A percentile compares a stretch with the other conserved stretches of the same genome.
Evolutionary conservation across 1,284 basidiomycete species (phyloP).

Genomic region (Microbotryum lychnidis-dioicae): DNA sequence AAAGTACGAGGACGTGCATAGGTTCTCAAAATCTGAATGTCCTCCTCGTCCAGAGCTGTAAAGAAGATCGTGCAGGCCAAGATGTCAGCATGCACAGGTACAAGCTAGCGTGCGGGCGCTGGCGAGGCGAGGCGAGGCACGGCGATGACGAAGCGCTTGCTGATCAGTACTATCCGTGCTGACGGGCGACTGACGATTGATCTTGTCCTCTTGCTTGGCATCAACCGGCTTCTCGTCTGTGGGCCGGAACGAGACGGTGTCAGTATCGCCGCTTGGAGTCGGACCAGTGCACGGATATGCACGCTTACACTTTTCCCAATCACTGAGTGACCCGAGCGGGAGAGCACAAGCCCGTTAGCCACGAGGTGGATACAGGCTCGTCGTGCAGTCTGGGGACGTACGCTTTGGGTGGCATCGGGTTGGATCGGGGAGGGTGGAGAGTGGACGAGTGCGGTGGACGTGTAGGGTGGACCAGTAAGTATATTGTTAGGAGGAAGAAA

Average conservation of each 20-base stretch:
- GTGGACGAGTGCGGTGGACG: too few species aligned
- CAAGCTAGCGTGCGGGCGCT: too few species aligned
- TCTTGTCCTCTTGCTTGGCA: constrained; percentile 83
- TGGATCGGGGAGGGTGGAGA: background rate
- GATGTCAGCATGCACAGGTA: too few species aligned
- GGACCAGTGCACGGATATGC: background rate
- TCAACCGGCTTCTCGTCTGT: constrained; percentile 61
- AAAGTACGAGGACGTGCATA: constrained; percentile 55
- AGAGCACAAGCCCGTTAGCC: background rate
- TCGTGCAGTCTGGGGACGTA: constrained; percentile 36
- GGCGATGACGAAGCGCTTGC: background rate
- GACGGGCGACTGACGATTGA: constrained; percentile 56
- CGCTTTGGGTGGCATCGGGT: constrained; percentile 69
- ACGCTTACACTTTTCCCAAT: constrained; percentile 90
- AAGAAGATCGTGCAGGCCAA: background rate
- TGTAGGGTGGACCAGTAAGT: too few species aligned
- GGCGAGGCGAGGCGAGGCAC: background rate
- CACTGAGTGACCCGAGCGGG: constrained; percentile 47
- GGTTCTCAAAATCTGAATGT: constrained; percentile 98
- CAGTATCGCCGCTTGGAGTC: background rate
- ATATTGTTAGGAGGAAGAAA: too few species aligned
- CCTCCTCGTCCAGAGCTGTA: constrained; percentile 87
- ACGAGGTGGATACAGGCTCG: background rate
- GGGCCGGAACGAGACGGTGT: background rate
- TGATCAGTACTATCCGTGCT: background rate